Evolutionary conservation across 2,329 filamentous ascomycete species (phyloP), one percentile per base, ranked within the genome.

Genomic region (Ilyonectria robusta): DNA sequence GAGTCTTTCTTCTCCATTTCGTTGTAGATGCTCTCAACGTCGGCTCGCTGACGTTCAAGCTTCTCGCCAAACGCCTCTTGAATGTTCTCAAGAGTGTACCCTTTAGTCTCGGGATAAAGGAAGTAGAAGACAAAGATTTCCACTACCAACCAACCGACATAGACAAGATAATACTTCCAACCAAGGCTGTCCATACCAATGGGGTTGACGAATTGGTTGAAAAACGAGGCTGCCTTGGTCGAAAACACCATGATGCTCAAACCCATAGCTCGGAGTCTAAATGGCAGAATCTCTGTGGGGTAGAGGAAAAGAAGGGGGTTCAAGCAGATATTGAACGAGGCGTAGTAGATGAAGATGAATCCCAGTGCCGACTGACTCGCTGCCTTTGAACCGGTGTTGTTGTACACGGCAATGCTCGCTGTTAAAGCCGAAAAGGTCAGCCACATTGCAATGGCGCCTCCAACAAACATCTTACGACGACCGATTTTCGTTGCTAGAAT

Each of bases 81-180:
- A 8, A 68, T 65, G n/a, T 54, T 56, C n/a, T 70, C 69, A 13
- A 68, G 50, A 6, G 82, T 85, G 37, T 84, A 82, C 46, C 72
- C 74, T 70, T 79, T 76, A 0, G 83, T 84, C 68, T 85, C 83
- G 0, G 82, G 81, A 55, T 84, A 84, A 61, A 84, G 79, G 68
- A 83, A 79, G 67, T 81, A 84, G 5, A 76, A 72, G 50, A 75
- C 56, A 37, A 58, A 48, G 15, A 74, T 68, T 47, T 77, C 74
- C 1, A 76, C 33, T 6, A 68, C 23, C 1, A 75, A 55, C 71
- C 72, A 74, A 9, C 15, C 66, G 26, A 76, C 74, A 59, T 76
- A 76, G 0, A 76, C 71, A 0, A 76, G 51, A 31, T 77, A 71
- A 7, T 70, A 71, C 31, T 70, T 69, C 69, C 69, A 70, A 5